Base-by-base conservation (phyloP, 352 stramenopile species). In the Pythium phragmiticola region DNA sequence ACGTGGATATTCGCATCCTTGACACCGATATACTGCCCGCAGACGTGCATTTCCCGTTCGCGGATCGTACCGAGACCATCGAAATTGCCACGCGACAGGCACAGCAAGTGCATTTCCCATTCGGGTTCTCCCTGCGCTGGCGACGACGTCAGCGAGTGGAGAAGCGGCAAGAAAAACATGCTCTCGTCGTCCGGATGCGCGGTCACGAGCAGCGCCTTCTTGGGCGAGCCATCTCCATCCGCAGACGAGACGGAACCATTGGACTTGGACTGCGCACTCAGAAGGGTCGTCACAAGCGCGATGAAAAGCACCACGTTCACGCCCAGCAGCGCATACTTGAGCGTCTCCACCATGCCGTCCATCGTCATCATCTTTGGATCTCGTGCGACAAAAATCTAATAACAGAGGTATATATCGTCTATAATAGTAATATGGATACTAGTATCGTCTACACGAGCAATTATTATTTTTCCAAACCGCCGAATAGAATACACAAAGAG, bases 121-220 rank as follows among this genome's bases (percentile, higher is more conserved):
- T 19, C 65, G 23, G 5, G 49, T 59, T 52, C 43, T 55, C 14
- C 57, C 8, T 71, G 37, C 5, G 28, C 50, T 2, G 58, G 26
- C 16, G 53, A 46, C 8, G 67, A 72, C 46, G 76, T 72, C n/a
- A 90, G 69, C 45, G 73, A 93, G 39, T 81, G 73, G 61, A 87
- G 86, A 26, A 97, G 82, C 4, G 96, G 96, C 60, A 98, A 47
- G 78, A 99, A 99, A 70, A 99, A 99, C 95, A 99, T 98, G 73
- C 89, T 97, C 75, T 99, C 96, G 70, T 99, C 96, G 66, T 99
- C 96, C 43, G 96, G 96, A 76, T 99, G 96, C n/a, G 95, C 93
- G 8, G 90, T 97, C 45, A 99, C 87, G 9, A 98, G 63, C 54
- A 94, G 64, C 57, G 84, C 82, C 2, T 65, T 70, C 48, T 88